Evolutionary conservation across 2,329 filamentous ascomycete species (phyloP), one percentile per base, ranked within the genome.

Genomic region (Aspergillus aculeatus): DNA sequence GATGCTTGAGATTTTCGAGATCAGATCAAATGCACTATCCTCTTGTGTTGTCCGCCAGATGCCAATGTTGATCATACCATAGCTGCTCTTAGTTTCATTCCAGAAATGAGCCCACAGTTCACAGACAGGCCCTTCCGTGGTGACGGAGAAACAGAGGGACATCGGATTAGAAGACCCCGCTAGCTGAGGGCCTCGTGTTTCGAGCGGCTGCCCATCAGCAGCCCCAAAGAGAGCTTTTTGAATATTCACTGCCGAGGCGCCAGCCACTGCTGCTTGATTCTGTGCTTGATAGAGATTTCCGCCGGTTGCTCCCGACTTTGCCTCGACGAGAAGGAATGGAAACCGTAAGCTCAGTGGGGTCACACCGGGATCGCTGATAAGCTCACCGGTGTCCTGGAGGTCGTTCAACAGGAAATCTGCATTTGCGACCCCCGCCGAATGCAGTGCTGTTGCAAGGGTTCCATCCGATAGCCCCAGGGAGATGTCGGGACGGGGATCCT

Each of bases 321-420:
- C 24, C 38, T 63, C 58, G 14, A 58, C 47, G 6, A 61, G 47
- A 7, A 63, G 29, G 31, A 63, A 63, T 0, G 52, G 61, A 12
- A 63, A 63, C 2, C 55, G 41, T 26, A 26, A 26, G 26, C 7
- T 26, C 26, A 7, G 26, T 7, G 26, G 26, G 26, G 32, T 14
- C 11, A 12, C 32, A 12, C 32, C 32, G 10, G 32, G 32, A 5
- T 35, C 32, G 32, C 32, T 35, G 14, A 35, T 35, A 14, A 35
- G 32, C 32, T 14, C 32, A 5, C 32, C 10, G 32, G 32, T 35
- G 3, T 14, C 32, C 32, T 35, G 11, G 14, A 35, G 32, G 32
- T 35, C 32, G 14, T 35, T 35, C 14, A 35, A 35, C 11, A 35
- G 32, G 32, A 35, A 35, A 14, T 35, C 14, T 2, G 32, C 32